Base-by-base conservation (phyloP, 164 flowering plant genomes). In the Nymphaea colorata region DNA sequence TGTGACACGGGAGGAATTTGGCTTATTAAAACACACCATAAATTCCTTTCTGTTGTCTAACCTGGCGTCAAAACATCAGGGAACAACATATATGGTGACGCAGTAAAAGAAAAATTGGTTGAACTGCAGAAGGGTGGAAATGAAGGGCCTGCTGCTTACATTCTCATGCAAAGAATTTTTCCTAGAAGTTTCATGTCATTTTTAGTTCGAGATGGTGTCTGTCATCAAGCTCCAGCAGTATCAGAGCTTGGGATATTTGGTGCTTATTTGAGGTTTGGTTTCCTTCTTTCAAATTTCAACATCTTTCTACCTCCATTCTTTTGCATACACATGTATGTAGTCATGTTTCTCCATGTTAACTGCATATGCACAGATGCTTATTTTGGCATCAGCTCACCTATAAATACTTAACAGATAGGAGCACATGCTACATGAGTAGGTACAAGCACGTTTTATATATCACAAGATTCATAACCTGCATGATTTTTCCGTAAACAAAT, bases 181-280 rank as follows among this genome's bases (percentile, higher is more conserved):
- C 98, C 98, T 0, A 73, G 68, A 8, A 70, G 79, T 68, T 77
- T 80, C 45, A 75, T 79, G 0, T 74, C 95, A 18, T 75, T 79
- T 77, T 78, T 91, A 68, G 72, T 93, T 74, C 86, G 95, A 36
- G 85, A 91, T 61, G 98, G 96, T 45, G 72, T 81, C 74, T 88
- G 83, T 68, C 85, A 85, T 70, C 87, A 83, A 79, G 96, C 88
- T 25, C 76, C 76, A 17, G 85, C 87, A 5, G 74, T 93, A 67
- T 91, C 98, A 69, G 98, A 93, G 73, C 94, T 93, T 61, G 98
- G 98, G n/a, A 78, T 91, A 44, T 93, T 79, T 66, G 78, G 96
- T 66, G 83, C 97, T 77, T 93, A 93, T 73, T 76, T 93, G 67
- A 91, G 98, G 98, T 72, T n/a, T 42, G 66, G 7, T 6, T 8